Evolutionary conservation across 352 stramenopile genomes (phyloP), one percentile per base, ranked within the genome.

Genomic region (Phytophthora sp.): DNA sequence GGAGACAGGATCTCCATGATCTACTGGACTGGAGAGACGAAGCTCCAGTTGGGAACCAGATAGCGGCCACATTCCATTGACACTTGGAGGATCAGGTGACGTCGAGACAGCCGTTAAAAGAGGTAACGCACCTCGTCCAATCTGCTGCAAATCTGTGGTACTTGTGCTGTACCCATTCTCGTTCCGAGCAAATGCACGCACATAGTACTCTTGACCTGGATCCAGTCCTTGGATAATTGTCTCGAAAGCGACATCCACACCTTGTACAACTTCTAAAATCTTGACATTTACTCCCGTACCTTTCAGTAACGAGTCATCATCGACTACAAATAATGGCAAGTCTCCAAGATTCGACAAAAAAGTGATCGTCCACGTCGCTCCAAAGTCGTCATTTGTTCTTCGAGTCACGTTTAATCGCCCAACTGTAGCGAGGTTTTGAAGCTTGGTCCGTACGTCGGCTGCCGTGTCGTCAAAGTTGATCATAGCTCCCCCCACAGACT

Each of bases 381-480:
- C 86, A 33, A 79, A 88, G 16, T 70, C 24, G 1, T 47, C 50
- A 54, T 89, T 90, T 3, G 55, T 44, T 1, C 38, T 59, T 6
- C 74, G 77, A 15, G 78, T 87, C 26, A 94, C 81, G 41, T 89
- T 90, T 23, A 93, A 29, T 5, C 73, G 73, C 2, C 86, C 86
- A 23, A 93, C 66, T 0, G 84, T 86, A 24, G 86, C 70, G 1
- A 94, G 23, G 20, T 73, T 84, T 47, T 94, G 79, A 1, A 94
- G 69, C 46, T 92, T 94, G 5, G 83, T 87, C 36, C 83, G 77
- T n/a, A 94, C 73, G 42, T 94, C 86, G 0, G 55, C 57, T 16
- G 82, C 80, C 7, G 82, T 92, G 41, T 94, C 86, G 39, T 92
- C 80, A 57, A 73, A 81, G 59, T 89, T 88, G 51, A 94, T 77